Evolutionary conservation across 1,284 basidiomycete genomes (phyloP).

Genomic region (Sporisorium scitamineum): DNA sequence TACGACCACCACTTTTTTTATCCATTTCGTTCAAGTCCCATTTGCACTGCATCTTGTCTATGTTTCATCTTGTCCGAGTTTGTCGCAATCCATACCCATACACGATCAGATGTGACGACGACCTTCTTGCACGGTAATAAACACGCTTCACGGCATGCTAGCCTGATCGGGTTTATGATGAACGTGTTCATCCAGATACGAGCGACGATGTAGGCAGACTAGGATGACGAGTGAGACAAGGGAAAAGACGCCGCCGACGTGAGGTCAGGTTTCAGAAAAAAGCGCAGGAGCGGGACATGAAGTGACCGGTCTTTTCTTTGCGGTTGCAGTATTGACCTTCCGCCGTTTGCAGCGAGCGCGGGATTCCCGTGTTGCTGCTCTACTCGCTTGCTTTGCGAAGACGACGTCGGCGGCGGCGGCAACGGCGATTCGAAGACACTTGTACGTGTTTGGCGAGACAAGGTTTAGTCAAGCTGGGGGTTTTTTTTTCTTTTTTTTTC

Average conservation of each 20-base stretch:
- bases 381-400: no score
- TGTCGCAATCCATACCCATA: neutral
- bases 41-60: conserved; percentile 3
- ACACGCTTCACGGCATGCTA: neutral
- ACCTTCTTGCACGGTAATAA: neutral
- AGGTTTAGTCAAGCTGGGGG: neutral
- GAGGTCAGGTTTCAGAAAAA: neutral
- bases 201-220: neutral
- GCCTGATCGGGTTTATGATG: neutral
- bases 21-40: neutral
- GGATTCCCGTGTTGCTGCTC: no score
- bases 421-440: neutral
- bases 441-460: conserved; percentile 6
- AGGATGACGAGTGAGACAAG: neutral
- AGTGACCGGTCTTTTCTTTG: neutral
- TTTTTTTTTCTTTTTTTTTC: no score
- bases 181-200: neutral
- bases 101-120: neutral
- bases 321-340: neutral
- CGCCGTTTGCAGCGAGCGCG: neutral
- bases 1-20: neutral
- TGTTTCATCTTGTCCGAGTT: neutral
- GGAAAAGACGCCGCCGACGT: conserved; percentile 4
- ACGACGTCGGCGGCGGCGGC: neutral
- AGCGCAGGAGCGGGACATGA: neutral